These are phyloP conservation scores for Fomitopsis pinicola DNA, from an alignment of 1,284 basidiomycete genomes.

Conservation along the genomic window DNA sequence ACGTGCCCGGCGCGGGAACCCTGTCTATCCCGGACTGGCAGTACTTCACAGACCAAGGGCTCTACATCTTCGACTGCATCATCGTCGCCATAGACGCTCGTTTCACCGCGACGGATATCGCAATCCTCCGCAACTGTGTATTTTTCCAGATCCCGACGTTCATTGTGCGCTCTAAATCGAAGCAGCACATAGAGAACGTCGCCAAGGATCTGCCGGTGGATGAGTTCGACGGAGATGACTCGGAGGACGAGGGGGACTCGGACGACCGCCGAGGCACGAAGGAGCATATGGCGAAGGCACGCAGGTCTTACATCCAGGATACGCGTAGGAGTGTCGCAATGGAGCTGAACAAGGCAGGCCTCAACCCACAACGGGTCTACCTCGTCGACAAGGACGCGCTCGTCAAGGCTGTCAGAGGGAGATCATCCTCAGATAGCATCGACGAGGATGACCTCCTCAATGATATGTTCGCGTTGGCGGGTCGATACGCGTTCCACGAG, in stretches of 20 bases:
- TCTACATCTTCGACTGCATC: neutral
- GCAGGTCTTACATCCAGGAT: neutral
- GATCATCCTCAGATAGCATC: neutral
- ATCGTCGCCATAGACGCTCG: neutral
- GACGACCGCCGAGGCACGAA: neutral
- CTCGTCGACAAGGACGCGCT: constrained; percentile 1
- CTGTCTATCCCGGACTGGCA: neutral
- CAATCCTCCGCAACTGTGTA: neutral
- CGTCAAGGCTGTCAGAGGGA: neutral
- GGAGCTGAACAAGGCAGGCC: neutral
- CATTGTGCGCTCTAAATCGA: neutral
- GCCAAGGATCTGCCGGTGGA: neutral
- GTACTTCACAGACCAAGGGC: neutral
- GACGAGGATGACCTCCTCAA: neutral
- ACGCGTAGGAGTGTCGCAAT: neutral
- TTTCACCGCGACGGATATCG: neutral
- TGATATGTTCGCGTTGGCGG: neutral
- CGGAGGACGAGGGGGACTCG: neutral
- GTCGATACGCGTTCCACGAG: neutral
- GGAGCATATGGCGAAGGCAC: neutral
- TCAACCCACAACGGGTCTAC: constrained; percentile 1
- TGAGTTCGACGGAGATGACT: neutral
- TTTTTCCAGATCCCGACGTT: neutral
- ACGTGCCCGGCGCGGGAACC: neutral
- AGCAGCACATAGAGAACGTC: neutral